phyloP scores from a whole-genome alignment of 331 rosid genomes.

The Rhamnella rubrinervis region DNA sequence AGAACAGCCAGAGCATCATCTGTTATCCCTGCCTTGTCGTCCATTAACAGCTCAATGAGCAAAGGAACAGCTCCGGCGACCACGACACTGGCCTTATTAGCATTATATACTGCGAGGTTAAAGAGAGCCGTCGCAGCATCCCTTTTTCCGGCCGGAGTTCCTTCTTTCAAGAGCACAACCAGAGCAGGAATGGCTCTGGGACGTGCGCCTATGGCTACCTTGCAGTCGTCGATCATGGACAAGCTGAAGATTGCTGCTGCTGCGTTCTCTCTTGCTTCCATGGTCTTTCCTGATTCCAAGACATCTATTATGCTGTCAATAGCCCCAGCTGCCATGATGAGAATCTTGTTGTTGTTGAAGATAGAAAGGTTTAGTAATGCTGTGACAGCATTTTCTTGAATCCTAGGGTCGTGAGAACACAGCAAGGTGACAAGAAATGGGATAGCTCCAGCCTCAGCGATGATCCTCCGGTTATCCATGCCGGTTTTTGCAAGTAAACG shows the following conservation, averaged over 20 bases:
- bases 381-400: conserved; percentile 82
- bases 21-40: conserved; percentile 80
- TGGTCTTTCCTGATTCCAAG: conserved; percentile 70
- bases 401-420: conserved; percentile 67
- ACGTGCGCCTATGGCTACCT: conserved; percentile 58
- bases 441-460: conserved; percentile 92
- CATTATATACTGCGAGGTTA: conserved; percentile 69
- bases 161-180: conserved; percentile 77
- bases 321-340: conserved; percentile 89
- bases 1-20: conserved; percentile 77
- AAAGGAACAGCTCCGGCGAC: conserved; percentile 57
- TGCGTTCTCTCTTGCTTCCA: conserved; percentile 93
- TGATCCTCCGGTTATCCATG: conserved; percentile 68
- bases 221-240: conserved; percentile 72
- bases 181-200: conserved; percentile 75
- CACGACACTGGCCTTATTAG: conserved; percentile 59
- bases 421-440: conserved; percentile 74
- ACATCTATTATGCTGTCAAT: conserved; percentile 64
- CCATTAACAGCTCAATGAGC: conserved; percentile 67
- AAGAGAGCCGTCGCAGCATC: conserved; percentile 81
- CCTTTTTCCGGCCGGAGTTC: conserved; percentile 68
- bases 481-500: conserved; percentile 79
- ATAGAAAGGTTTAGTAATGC: conserved; percentile 85
- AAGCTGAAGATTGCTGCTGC: conserved; percentile 83
- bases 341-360: conserved; percentile 70